phyloP scores from a whole-genome alignment of 164 flowering plant species.

The Houttuynia cordata region DNA sequence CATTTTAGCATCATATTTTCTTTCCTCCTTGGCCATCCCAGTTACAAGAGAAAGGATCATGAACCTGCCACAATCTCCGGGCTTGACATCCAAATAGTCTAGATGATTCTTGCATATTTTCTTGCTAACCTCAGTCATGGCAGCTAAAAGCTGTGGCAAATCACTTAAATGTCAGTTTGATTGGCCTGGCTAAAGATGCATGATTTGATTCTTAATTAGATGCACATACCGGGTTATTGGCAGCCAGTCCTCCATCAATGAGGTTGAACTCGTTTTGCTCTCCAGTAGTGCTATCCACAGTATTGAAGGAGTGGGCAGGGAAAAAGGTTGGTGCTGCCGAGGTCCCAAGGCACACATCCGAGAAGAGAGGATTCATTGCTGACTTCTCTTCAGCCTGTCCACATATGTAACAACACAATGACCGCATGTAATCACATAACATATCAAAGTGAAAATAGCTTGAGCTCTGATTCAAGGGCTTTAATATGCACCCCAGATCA shows the following conservation, averaged over 20 bases:
- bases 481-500: too few relatives aligned
- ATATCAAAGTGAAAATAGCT: background rate
- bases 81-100: background rate
- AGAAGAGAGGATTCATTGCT: conserved; percentile 2
- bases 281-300: background rate
- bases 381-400: background rate
- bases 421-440: background rate
- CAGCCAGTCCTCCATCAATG: conserved; percentile 10
- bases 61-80: conserved; percentile 3
- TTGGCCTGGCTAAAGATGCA: too few relatives aligned
- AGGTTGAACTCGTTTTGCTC: conserved; percentile 5
- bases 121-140: conserved; percentile 3
- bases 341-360: conserved; percentile 9
- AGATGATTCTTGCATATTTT: background rate
- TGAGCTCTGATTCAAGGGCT: too few relatives aligned
- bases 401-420: background rate
- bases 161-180: too few relatives aligned
- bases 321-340: conserved; percentile 12
- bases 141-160: conserved; percentile 6
- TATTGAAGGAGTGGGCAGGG: conserved; percentile 6
- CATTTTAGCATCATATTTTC: conserved; percentile 1
- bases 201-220: too few relatives aligned
- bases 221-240: conserved; percentile 9
- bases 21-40: conserved; percentile 1
- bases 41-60: conserved; percentile 8